Conservation (phyloP, 2,329 filamentous ascomycete genomes). For the Penicillium sp. region DNA sequence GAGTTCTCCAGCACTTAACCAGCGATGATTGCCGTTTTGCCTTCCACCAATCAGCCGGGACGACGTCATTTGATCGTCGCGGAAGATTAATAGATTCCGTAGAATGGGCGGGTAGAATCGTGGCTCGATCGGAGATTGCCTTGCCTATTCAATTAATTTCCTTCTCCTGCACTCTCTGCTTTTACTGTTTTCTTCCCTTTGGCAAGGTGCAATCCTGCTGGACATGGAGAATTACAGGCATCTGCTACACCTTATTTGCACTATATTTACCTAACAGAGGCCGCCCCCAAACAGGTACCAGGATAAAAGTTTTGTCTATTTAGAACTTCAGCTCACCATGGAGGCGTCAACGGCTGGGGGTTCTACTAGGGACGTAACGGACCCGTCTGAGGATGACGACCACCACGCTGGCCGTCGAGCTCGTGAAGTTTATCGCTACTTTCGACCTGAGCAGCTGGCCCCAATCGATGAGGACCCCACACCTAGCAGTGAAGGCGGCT, state of each 20-base stretch:
- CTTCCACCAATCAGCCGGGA: neutral
- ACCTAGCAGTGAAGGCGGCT: neutral
- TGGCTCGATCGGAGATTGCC: neutral
- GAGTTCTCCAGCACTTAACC: neutral
- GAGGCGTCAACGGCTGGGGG: neutral
- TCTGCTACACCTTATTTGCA: neutral
- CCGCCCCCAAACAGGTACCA: neutral
- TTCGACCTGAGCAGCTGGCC: slow-evolving; percentile 12
- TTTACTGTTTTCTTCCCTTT: neutral
- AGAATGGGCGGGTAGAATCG: neutral
- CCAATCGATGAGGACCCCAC: neutral
- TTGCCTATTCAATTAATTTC: neutral
- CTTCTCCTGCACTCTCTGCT: neutral
- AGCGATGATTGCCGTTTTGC: neutral
- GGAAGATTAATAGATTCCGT: neutral
- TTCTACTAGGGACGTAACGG: neutral
- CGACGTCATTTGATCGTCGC: neutral
- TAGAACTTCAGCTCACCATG: neutral
- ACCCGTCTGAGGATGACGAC: neutral
- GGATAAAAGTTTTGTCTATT: neutral
- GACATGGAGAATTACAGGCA: neutral
- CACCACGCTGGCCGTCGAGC: slow-evolving; percentile 13
- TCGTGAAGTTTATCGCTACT: slow-evolving; percentile 19
- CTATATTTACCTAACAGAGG: neutral
- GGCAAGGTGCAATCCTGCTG: neutral